Conservation (phyloP, 2,329 filamentous ascomycete genomes). For the Drechmeria coniospora region DNA sequence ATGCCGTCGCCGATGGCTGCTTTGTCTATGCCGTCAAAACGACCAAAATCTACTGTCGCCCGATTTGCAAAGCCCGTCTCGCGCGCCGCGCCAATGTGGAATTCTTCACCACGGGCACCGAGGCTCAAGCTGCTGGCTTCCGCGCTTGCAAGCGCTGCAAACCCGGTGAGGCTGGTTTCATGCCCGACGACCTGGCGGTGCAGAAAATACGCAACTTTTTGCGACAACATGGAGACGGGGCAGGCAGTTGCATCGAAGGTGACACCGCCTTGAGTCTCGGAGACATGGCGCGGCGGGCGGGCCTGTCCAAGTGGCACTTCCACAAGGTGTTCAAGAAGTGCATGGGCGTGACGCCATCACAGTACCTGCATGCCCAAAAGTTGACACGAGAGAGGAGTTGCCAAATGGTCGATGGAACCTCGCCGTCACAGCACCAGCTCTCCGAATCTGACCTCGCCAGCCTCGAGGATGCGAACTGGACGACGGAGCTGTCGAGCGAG, state of each 20-base stretch:
- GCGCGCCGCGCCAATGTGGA: slow-evolving; percentile 43
- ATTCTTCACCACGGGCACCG: slow-evolving; percentile 31
- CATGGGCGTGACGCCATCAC: slow-evolving; percentile 30
- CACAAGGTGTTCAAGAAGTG: slow-evolving; percentile 42
- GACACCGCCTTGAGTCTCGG: slow-evolving; percentile 18
- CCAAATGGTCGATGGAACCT: too few relatives aligned
- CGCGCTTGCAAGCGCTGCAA: slow-evolving; percentile 43
- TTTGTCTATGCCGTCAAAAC: slow-evolving; percentile 29
- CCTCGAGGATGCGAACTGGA: neutral
- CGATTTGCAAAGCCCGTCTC: slow-evolving; percentile 43
- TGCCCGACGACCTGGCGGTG: slow-evolving; percentile 27
- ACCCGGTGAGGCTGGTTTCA: slow-evolving; percentile 23
- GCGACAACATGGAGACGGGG: slow-evolving; percentile 9
- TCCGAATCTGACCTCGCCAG: slow-evolving; percentile 1
- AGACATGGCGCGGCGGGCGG: slow-evolving; percentile 32
- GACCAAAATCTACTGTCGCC: slow-evolving; percentile 41
- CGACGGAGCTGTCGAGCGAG: slow-evolving; percentile 1
- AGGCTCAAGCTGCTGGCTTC: slow-evolving; percentile 33
- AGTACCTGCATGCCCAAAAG: slow-evolving; percentile 15
- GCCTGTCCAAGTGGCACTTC: slow-evolving; percentile 41
- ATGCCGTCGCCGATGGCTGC: slow-evolving; percentile 19
- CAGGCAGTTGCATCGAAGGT: slow-evolving; percentile 4
- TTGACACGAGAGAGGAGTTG: too few relatives aligned
- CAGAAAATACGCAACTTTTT: slow-evolving; percentile 22
- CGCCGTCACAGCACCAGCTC: slow-evolving; percentile 1